These are phyloP conservation scores for Schizophyllum amplum DNA, from an alignment of 1,284 basidiomycete species.

Conservation along the genomic window DNA sequence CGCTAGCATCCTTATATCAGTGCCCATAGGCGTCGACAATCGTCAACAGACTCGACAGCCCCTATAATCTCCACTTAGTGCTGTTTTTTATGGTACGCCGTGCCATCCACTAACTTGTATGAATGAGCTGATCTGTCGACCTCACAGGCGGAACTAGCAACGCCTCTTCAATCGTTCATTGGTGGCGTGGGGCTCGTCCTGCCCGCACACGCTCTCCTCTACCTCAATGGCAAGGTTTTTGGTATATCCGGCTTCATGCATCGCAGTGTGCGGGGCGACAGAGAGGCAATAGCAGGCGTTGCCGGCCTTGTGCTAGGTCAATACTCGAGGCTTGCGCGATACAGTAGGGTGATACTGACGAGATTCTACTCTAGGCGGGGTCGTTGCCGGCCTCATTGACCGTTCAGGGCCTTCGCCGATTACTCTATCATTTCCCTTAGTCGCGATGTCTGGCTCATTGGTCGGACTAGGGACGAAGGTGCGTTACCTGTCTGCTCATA, in stretches of 20 bases:
- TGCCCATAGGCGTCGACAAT: too few species aligned
- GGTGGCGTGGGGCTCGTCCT: conserved; percentile 52
- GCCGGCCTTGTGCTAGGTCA: conserved; percentile 25
- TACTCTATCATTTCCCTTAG: conserved; percentile 19
- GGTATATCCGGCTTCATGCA: conserved; percentile 61
- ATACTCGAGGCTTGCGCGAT: not conserved
- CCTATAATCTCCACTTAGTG: too few species aligned
- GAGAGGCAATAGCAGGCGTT: conserved; percentile 31
- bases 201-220: conserved; percentile 44
- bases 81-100: not conserved
- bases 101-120: too few species aligned
- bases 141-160: conserved; percentile 22
- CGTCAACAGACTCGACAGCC: too few species aligned
- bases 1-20: too few species aligned
- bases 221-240: conserved; percentile 51
- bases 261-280: conserved; percentile 38
- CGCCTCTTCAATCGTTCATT: conserved; percentile 52
- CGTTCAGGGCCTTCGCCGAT: conserved; percentile 21
- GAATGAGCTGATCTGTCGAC: too few species aligned
- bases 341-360: not conserved
- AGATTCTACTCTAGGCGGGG: conserved; percentile 28
- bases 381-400: conserved; percentile 29
- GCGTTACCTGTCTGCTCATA: conserved; percentile 5
- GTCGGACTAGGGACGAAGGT: conserved; percentile 62
- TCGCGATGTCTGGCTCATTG: conserved; percentile 45